These are phyloP conservation scores for Flueggea neowawraea DNA, from an alignment of 441 rosid species.

Conservation along the genomic window DNA sequence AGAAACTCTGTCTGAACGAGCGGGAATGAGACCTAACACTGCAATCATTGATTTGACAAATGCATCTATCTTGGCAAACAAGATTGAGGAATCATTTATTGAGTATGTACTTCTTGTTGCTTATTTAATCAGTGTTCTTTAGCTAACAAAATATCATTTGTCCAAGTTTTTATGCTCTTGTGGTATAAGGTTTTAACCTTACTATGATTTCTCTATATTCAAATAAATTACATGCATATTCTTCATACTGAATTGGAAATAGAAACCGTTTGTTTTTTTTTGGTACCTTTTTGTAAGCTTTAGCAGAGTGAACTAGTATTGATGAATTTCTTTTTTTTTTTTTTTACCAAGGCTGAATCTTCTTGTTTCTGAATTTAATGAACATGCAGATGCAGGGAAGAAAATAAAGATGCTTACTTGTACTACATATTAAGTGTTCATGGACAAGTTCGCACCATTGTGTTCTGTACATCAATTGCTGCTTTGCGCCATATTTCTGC, in stretches of 20 bases:
- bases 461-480: conserved; percentile 95
- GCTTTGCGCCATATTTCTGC: conserved; percentile 90
- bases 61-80: conserved; percentile 64
- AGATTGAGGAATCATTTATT: conserved; percentile 88
- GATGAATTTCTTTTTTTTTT: not conserved
- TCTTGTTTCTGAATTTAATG: conserved; percentile 7
- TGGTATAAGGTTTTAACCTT: too few relatives aligned
- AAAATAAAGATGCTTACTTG: conserved; percentile 84
- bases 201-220: too few relatives aligned
- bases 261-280: too few relatives aligned
- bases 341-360: too few relatives aligned
- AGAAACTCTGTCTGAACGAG: conserved; percentile 83
- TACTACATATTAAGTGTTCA: conserved; percentile 89
- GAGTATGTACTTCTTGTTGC: conserved; percentile 44
- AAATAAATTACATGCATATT: too few relatives aligned
- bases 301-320: too few relatives aligned
- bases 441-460: conserved; percentile 94
- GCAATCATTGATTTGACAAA: conserved; percentile 92
- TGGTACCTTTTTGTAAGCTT: too few relatives aligned
- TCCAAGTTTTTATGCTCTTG: too few relatives aligned
- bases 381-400: conserved; percentile 76
- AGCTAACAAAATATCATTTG: too few relatives aligned
- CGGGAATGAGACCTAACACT: conserved; percentile 82
- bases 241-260: too few relatives aligned
- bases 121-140: not conserved